Conservation (phyloP, 441 rosid genomes). For the Populus tomentosa region DNA sequence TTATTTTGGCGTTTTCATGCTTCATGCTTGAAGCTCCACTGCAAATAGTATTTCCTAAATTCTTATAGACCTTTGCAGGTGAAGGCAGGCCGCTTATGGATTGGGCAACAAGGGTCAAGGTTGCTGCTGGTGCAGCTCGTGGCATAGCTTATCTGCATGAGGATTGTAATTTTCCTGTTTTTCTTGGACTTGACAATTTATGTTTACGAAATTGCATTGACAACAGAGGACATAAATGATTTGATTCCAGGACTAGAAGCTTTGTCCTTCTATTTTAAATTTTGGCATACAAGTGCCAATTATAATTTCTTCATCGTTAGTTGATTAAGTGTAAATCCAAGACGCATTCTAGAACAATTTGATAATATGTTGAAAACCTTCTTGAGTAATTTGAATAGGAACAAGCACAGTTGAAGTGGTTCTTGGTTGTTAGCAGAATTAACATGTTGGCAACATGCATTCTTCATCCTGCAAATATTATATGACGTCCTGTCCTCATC, state of each 20-base stretch:
- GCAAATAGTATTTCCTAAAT: slow-evolving; percentile 9
- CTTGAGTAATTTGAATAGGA: not conserved
- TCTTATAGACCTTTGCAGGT: slow-evolving; percentile 30
- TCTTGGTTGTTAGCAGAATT: not conserved
- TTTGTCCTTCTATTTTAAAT: not conserved
- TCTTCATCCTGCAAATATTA: not conserved
- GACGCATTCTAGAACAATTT: not conserved
- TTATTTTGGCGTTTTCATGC: not conserved
- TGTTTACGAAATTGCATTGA: not conserved
- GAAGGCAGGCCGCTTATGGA: slow-evolving; percentile 64
- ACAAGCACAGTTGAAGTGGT: not conserved
- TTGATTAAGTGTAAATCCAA: slow-evolving; percentile 1
- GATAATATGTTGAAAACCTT: slow-evolving; percentile 11
- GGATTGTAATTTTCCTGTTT: slow-evolving; percentile 62
- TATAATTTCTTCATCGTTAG: not conserved
- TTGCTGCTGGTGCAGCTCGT: slow-evolving; percentile 95
- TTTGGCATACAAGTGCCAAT: not conserved
- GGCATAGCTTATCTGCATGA: slow-evolving; percentile 95
- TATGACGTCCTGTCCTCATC: not conserved
- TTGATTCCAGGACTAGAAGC: not conserved
- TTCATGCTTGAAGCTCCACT: not conserved
- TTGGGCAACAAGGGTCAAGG: slow-evolving; percentile 75
- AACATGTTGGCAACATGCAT: not conserved
- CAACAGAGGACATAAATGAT: not conserved
- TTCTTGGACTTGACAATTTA: not conserved